These are phyloP conservation scores for Yarrowia alimentaria DNA, from an alignment of 805 yeast genomes.

Conservation along the genomic window DNA sequence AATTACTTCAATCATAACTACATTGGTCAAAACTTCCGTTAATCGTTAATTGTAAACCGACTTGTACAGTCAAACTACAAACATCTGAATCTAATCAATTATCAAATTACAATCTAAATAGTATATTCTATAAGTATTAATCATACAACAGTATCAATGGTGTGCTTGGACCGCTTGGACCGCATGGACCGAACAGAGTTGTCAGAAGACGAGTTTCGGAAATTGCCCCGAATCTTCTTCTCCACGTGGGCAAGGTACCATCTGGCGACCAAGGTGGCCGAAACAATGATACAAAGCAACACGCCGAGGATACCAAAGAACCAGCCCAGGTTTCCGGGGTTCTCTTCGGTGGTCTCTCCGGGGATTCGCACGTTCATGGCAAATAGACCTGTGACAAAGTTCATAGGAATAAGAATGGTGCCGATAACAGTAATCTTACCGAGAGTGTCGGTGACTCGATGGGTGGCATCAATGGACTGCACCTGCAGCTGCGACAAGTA, in stretches of 20 bases:
- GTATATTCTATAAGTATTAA: neutral
- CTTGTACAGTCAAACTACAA: too few species aligned
- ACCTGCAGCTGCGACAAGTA: slow-evolving; percentile 93
- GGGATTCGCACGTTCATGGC: slow-evolving; percentile 95
- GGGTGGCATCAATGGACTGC: slow-evolving; percentile 81
- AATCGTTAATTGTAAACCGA: too few species aligned
- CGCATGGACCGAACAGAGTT: slow-evolving; percentile 27
- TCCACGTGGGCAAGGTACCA: slow-evolving; percentile 23
- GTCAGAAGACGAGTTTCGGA: slow-evolving; percentile 15
- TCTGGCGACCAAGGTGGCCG: neutral
- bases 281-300: slow-evolving; percentile 45
- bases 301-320: slow-evolving; percentile 66
- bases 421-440: slow-evolving; percentile 89
- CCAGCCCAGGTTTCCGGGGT: slow-evolving; percentile 50
- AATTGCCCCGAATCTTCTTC: slow-evolving; percentile 21
- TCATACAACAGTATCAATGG: slow-evolving; percentile 20
- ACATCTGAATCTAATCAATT: too few species aligned
- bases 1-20: too few species aligned
- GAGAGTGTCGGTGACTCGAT: slow-evolving; percentile 79
- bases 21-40: too few species aligned
- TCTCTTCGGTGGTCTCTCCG: slow-evolving; percentile 47
- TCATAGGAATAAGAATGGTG: slow-evolving; percentile 85
- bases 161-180: slow-evolving; percentile 26
- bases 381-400: slow-evolving; percentile 84
- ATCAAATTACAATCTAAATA: too few species aligned